Percentiles rank a stretch among this genome's conserved stretches.
Evolutionary conservation across 2,329 filamentous ascomycete genomes (phyloP).

Genomic region (Neopestalotiopsis sp.): DNA sequence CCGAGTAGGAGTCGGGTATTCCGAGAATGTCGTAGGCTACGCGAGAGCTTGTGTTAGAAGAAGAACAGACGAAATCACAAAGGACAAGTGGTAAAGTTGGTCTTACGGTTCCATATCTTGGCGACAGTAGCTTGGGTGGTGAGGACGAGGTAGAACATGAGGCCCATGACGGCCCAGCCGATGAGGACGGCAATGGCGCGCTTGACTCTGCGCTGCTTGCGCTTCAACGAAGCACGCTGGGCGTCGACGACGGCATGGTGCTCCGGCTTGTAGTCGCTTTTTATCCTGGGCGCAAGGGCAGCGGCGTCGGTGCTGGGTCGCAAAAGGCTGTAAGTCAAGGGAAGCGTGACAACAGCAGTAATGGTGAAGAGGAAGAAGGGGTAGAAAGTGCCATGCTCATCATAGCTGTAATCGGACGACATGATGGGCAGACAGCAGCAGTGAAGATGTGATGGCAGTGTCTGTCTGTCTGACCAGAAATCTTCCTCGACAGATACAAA

Average conservation of each 20-base stretch:
- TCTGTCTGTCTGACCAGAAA: neutral
- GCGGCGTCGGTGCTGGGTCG: slow-evolving; percentile 78
- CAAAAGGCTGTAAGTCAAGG: slow-evolving; percentile 87
- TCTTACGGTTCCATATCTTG: slow-evolving; percentile 78
- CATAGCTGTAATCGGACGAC: slow-evolving; percentile 97
- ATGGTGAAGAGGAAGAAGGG: slow-evolving; percentile 98
- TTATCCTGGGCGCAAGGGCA: slow-evolving; percentile 81
- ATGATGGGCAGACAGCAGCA: slow-evolving; percentile 57
- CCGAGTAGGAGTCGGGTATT: slow-evolving; percentile 81
- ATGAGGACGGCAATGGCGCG: slow-evolving; percentile 75
- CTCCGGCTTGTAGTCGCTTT: slow-evolving; percentile 79
- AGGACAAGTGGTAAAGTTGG: slow-evolving; percentile 63
- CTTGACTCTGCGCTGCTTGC: slow-evolving; percentile 88
- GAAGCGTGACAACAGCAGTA: slow-evolving; percentile 83
- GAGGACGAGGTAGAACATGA: slow-evolving; percentile 90
- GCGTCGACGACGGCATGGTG: slow-evolving; percentile 83
- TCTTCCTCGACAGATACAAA: neutral
- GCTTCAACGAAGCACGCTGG: slow-evolving; percentile 84
- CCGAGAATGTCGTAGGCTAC: slow-evolving; percentile 72
- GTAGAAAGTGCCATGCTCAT: slow-evolving; percentile 98
- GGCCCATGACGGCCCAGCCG: slow-evolving; percentile 84
- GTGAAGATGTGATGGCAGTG: neutral
- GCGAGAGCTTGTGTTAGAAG: neutral
- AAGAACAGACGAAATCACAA: neutral
- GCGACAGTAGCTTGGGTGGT: slow-evolving; percentile 73